Conservation (phyloP, 306 rosid species). For the peach (Prunus persica) region Prunus_persica_NCBIv2 NC_034016.1:22145501-22146000, state of each 20-base stretch:
- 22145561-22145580: conserved; percentile 88
- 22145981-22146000: conserved; percentile 90
- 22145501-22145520: conserved; percentile 96
- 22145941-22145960: conserved; percentile 89
- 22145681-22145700: conserved; percentile 90
- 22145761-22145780: conserved; percentile 86
- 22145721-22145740: conserved; percentile 90
- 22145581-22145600: conserved; percentile 87
- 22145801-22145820: conserved; percentile 46
- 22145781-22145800: conserved; percentile 40
- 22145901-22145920: conserved; percentile 98
- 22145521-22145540: conserved; percentile 96
- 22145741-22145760: conserved; percentile 85
- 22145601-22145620: conserved; percentile 97
- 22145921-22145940: conserved; percentile 97
- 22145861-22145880: conserved; percentile 86
- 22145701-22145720: conserved; percentile 85
- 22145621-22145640: conserved; percentile 94
- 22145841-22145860: conserved; percentile 90
- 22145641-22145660: conserved; percentile 97
- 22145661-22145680: conserved; percentile 99
- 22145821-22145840: conserved; percentile 51
- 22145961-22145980: conserved; percentile 91
- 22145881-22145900: conserved; percentile 97
- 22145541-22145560: conserved; percentile 94